phyloP scores from a whole-genome alignment of 768 basidiomycete species.

The Tephrocybe sp. region DNA sequence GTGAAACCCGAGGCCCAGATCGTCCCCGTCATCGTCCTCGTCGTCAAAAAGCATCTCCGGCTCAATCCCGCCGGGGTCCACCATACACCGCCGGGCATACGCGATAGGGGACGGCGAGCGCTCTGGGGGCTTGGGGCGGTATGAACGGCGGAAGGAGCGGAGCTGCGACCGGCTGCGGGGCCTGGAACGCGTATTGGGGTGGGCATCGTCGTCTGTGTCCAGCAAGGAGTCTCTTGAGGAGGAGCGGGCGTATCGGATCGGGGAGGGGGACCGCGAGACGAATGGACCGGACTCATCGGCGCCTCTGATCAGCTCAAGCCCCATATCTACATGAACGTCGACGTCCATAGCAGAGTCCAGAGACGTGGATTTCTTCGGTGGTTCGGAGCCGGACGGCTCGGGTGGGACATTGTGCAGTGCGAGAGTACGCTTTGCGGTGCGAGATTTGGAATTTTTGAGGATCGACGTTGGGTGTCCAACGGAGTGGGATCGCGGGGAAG shows the following conservation, averaged over 20 bases:
- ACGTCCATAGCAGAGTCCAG: background rate
- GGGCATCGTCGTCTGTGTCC: constrained; percentile 2
- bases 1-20: background rate
- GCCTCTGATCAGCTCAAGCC: constrained; percentile 16
- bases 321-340: constrained; percentile 12
- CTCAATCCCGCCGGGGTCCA: constrained; percentile 10
- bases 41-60: background rate
- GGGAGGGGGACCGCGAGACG: constrained; percentile 29
- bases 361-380: background rate
- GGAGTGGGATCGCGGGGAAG: background rate
- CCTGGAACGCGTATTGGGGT: background rate
- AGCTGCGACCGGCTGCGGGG: constrained; percentile 14
- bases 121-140: constrained; percentile 3
- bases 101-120: constrained; percentile 22
- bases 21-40: background rate
- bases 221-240: constrained; percentile 25
- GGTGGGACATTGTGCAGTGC: background rate
- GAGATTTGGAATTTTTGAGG: background rate
- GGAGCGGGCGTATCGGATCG: constrained; percentile 35
- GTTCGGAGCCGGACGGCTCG: background rate
- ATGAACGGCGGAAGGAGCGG: constrained; percentile 11
- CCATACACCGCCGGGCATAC: constrained; percentile 20
- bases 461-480: background rate
- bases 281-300: constrained; percentile 19
- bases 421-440: background rate